These are phyloP conservation scores for Cercophora scortea DNA, from an alignment of 495 filamentous ascomycete genomes.

Conservation along the genomic window DNA sequence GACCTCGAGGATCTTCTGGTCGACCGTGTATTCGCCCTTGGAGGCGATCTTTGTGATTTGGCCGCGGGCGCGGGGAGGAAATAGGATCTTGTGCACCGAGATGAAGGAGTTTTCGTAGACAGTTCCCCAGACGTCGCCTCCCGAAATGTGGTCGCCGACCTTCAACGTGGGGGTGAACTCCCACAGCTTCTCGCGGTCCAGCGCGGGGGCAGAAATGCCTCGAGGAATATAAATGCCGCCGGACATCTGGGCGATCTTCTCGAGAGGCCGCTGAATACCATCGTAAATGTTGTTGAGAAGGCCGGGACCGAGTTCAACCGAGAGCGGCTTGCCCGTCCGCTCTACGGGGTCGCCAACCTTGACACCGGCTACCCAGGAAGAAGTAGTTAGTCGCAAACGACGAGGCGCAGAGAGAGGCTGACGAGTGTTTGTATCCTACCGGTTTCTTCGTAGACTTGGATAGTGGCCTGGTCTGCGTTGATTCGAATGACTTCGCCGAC, in stretches of 20 bases:
- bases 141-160: conserved; percentile 93
- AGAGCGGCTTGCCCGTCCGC: conserved; percentile 88
- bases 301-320: conserved; percentile 93
- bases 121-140: conserved; percentile 87
- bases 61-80: conserved; percentile 85
- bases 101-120: conserved; percentile 96
- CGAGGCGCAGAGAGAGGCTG: too few relatives aligned
- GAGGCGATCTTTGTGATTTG: conserved; percentile 85
- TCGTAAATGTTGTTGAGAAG: conserved; percentile 99
- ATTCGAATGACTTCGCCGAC: conserved; percentile 98
- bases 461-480: conserved; percentile 87
- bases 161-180: conserved; percentile 87
- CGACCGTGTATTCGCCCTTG: conserved; percentile 88
- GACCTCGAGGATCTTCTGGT: conserved; percentile 88
- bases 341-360: conserved; percentile 90
- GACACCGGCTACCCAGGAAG: conserved; percentile 62
- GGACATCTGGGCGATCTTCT: conserved; percentile 66
- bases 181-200: conserved; percentile 87
- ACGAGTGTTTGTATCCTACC: conserved; percentile 42
- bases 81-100: conserved; percentile 86
- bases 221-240: conserved; percentile 95
- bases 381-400: neutral
- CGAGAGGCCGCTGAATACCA: conserved; percentile 92
- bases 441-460: conserved; percentile 99
- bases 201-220: conserved; percentile 79